Conservation (phyloP, 2,329 filamentous ascomycete genomes). For the Fusarium guadeloupense region DNA sequence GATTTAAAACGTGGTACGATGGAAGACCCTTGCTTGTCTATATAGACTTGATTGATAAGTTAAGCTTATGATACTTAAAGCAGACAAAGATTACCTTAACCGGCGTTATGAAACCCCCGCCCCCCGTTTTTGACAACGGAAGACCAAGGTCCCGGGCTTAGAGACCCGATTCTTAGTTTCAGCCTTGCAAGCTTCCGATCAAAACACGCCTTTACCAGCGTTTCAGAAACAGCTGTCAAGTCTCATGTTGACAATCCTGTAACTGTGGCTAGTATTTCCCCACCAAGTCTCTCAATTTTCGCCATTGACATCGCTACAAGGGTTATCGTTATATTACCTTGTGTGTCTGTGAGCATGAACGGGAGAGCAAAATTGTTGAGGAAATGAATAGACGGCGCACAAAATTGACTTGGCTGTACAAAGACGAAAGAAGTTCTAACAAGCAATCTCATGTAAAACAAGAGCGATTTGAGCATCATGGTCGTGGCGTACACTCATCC, state of each 20-base stretch:
- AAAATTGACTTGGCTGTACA: too few relatives aligned
- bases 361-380: too few relatives aligned
- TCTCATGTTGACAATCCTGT: constrained; percentile 18
- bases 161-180: constrained; percentile 21
- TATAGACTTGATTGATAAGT: background rate
- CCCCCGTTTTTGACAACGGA: constrained; percentile 18
- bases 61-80: constrained; percentile 26
- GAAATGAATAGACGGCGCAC: too few relatives aligned
- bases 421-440: too few relatives aligned
- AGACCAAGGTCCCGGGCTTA: constrained; percentile 21
- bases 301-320: too few relatives aligned
- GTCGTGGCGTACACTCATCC: too few relatives aligned
- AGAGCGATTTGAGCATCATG: too few relatives aligned
- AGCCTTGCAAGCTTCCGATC: constrained; percentile 6
- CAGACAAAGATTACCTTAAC: constrained; percentile 13
- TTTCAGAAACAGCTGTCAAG: constrained; percentile 23
- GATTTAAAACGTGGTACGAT: constrained; percentile 3
- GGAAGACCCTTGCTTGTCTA: background rate
- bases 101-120: background rate
- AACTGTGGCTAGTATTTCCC: background rate
- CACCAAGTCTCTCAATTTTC: too few relatives aligned
- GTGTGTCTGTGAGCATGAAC: too few relatives aligned
- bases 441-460: too few relatives aligned
- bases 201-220: constrained; percentile 19
- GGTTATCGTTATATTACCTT: too few relatives aligned